These are phyloP conservation scores for Nitzschia sp. DNA, from an alignment of 108 stramenopile genomes.

Conservation along the genomic window DNA sequence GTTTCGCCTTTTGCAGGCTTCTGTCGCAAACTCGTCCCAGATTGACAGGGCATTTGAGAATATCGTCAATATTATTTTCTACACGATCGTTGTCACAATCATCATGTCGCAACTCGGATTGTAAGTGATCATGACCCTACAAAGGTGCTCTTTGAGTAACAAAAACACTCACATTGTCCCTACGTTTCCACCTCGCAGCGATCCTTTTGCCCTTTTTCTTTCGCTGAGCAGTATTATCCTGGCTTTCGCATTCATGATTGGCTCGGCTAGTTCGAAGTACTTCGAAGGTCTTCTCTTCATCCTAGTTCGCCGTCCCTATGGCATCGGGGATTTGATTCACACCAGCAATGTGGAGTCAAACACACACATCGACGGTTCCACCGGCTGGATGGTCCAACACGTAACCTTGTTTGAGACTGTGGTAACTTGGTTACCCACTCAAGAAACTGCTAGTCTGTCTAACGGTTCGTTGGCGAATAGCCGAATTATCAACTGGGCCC, in stretches of 20 bases:
- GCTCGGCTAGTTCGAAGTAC: slow-evolving; percentile 56
- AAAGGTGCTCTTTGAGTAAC: too few species aligned
- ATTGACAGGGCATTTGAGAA: slow-evolving; percentile 64
- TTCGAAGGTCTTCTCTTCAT: slow-evolving; percentile 78
- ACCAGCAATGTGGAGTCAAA: slow-evolving; percentile 28
- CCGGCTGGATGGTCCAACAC: slow-evolving; percentile 64
- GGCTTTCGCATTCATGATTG: slow-evolving; percentile 68
- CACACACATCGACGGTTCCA: slow-evolving; percentile 10
- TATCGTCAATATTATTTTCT: slow-evolving; percentile 64
- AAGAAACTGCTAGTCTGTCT: slow-evolving; percentile 66
- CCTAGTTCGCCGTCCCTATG: slow-evolving; percentile 64
- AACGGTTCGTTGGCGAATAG: slow-evolving; percentile 60
- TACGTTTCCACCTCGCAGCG: slow-evolving; percentile 10
- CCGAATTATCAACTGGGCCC: slow-evolving; percentile 73
- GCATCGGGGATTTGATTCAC: slow-evolving; percentile 76
- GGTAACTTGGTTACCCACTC: slow-evolving; percentile 55
- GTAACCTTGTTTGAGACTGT: slow-evolving; percentile 67
- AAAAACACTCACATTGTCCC: not conserved
- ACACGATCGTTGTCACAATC: slow-evolving; percentile 47
- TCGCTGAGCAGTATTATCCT: slow-evolving; percentile 46
- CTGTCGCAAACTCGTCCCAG: slow-evolving; percentile 55
- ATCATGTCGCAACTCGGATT: slow-evolving; percentile 46
- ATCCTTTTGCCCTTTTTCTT: slow-evolving; percentile 42
- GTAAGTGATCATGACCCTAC: slow-evolving; percentile 10
- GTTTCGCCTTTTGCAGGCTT: slow-evolving; percentile 58